Percentiles rank a stretch among this genome's conserved stretches.
Conservation (phyloP, 441 rosid species). For the Sinapis alba region DNA sequence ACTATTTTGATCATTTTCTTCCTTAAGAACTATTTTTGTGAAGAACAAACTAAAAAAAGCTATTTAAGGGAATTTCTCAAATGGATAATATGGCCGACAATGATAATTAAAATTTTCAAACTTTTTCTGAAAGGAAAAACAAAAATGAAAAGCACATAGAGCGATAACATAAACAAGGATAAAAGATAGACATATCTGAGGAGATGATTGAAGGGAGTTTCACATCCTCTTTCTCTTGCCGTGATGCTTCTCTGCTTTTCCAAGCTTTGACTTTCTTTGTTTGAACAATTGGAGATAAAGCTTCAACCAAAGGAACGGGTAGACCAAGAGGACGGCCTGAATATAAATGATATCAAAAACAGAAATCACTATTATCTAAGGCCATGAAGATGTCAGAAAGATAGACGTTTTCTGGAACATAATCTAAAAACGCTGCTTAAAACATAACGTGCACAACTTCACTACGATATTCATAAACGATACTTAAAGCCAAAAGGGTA, state of each 20-base stretch:
- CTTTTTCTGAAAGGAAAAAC: not conserved
- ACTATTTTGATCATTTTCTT: too few relatives aligned
- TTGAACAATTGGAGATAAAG: slow-evolving; percentile 73
- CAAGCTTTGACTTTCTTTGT: slow-evolving; percentile 69
- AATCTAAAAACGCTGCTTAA: not conserved
- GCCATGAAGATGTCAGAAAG: not conserved
- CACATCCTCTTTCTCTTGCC: slow-evolving; percentile 32
- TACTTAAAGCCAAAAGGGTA: not conserved
- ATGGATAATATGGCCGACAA: not conserved
- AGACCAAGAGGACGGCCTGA: slow-evolving; percentile 65
- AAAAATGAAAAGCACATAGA: not conserved
- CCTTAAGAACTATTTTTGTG: too few relatives aligned
- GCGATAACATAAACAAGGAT: slow-evolving; percentile 2
- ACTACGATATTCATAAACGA: not conserved
- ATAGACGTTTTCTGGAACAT: not conserved
- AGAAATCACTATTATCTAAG: not conserved
- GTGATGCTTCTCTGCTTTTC: slow-evolving; percentile 39
- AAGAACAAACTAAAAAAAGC: too few relatives aligned
- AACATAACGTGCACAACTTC: not conserved
- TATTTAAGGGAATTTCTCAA: too few relatives aligned
- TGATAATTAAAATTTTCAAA: not conserved
- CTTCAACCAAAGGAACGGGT: slow-evolving; percentile 79
- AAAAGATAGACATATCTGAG: slow-evolving; percentile 3
- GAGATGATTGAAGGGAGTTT: slow-evolving; percentile 6
- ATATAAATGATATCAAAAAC: not conserved